A percentile compares a stretch with the other conserved stretches of the same genome.
Conservation (phyloP, 2,329 filamentous ascomycete species). For the Fusarium penzigii region DNA sequence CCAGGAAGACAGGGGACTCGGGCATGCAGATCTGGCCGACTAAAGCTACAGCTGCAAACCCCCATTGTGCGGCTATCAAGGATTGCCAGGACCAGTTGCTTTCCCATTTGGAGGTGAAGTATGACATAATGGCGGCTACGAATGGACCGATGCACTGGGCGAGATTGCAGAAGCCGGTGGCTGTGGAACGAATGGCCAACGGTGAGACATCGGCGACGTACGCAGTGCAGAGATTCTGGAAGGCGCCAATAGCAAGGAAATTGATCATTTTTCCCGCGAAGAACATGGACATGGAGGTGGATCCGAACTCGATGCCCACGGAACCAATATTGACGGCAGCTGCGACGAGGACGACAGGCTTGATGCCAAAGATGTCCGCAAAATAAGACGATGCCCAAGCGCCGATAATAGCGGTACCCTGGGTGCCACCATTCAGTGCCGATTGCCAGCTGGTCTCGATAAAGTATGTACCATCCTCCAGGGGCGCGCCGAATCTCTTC, state of each 20-base stretch:
- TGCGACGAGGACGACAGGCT: slow-evolving; percentile 21
- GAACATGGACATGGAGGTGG: slow-evolving; percentile 33
- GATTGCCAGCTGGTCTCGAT: slow-evolving; percentile 33
- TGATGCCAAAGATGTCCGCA: slow-evolving; percentile 27
- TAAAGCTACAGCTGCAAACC: slow-evolving; percentile 37
- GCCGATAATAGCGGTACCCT: slow-evolving; percentile 27
- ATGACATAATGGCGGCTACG: slow-evolving; percentile 38
- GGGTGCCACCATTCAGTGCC: slow-evolving; percentile 27
- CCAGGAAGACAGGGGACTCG: slow-evolving; percentile 51
- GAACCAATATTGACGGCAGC: slow-evolving; percentile 29
- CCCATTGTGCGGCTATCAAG: slow-evolving; percentile 43
- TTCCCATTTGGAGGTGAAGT: slow-evolving; percentile 37
- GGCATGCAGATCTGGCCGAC: slow-evolving; percentile 43
- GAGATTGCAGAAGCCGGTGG: slow-evolving; percentile 40
- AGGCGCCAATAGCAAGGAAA: slow-evolving; percentile 35
- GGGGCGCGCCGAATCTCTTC: slow-evolving; percentile 13
- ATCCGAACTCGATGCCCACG: slow-evolving; percentile 32
- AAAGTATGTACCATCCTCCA: slow-evolving; percentile 18
- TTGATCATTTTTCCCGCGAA: slow-evolving; percentile 34
- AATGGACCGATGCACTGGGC: slow-evolving; percentile 43
- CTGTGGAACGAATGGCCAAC: slow-evolving; percentile 37
- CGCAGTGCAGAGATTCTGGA: slow-evolving; percentile 40
- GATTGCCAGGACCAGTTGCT: slow-evolving; percentile 44
- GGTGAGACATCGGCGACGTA: slow-evolving; percentile 42
- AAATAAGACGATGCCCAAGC: slow-evolving; percentile 26